phyloP scores from a whole-genome alignment of 2,329 filamentous ascomycete genomes.

The Rachicladosporium sp. region DNA sequence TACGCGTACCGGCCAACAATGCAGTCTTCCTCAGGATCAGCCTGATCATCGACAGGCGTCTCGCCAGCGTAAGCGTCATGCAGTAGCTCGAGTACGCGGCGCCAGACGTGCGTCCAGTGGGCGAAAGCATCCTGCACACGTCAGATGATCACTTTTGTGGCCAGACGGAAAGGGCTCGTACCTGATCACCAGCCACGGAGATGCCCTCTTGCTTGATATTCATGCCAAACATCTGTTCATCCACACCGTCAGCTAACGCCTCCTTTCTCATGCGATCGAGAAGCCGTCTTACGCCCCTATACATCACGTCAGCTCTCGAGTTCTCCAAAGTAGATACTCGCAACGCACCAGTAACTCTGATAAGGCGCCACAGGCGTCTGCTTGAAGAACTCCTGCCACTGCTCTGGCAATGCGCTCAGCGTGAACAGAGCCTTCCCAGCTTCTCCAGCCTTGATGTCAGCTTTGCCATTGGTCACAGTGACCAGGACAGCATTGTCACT shows the following conservation, averaged over 20 bases:
- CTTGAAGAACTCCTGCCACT: conserved; percentile 36
- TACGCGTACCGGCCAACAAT: conserved; percentile 38
- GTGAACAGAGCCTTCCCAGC: conserved; percentile 22
- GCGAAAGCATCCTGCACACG: conserved; percentile 24
- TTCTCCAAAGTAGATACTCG: not conserved
- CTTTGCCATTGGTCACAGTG: conserved; percentile 19
- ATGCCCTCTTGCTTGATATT: conserved; percentile 38
- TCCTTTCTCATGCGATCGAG: conserved; percentile 3
- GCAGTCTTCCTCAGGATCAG: conserved; percentile 28
- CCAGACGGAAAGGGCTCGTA: not conserved
- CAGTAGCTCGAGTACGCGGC: conserved; percentile 35
- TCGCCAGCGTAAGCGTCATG: conserved; percentile 37
- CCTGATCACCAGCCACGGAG: conserved; percentile 33
- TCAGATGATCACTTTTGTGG: not conserved
- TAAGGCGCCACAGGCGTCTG: conserved; percentile 31
- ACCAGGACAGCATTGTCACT: conserved; percentile 17
- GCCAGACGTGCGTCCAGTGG: conserved; percentile 36
- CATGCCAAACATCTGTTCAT: conserved; percentile 28
- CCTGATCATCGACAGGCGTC: conserved; percentile 28
- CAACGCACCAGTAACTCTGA: conserved; percentile 32
- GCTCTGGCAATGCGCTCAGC: conserved; percentile 30
- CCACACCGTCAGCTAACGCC: conserved; percentile 2
- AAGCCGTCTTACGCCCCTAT: conserved; percentile 5
- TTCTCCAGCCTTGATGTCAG: conserved; percentile 14
- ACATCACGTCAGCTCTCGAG: not conserved